These are phyloP conservation scores for Pythium brassicae DNA, from an alignment of 352 stramenopile species.

Conservation along the genomic window DNA sequence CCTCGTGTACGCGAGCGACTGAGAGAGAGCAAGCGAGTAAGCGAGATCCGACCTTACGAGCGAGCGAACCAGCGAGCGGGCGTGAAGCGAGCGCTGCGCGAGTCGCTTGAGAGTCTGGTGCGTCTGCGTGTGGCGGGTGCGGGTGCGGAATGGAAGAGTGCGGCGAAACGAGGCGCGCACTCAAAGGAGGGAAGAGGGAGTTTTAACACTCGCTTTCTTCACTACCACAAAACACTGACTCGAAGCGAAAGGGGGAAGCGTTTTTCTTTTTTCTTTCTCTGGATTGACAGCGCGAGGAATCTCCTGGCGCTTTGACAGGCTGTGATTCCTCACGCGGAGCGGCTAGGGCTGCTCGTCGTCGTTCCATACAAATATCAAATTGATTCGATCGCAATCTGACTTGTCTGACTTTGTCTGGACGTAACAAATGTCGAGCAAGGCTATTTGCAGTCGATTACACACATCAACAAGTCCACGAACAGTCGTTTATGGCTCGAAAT, in stretches of 20 bases:
- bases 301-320: not conserved
- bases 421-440: too few species aligned
- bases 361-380: not conserved
- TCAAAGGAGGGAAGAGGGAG: not conserved
- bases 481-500: too few species aligned
- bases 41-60: too few species aligned
- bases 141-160: conserved; percentile 3
- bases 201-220: not conserved
- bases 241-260: not conserved
- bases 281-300: not conserved
- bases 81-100: too few species aligned
- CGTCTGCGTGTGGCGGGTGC: not conserved
- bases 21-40: too few species aligned
- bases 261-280: not conserved
- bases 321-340: not conserved
- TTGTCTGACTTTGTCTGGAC: too few species aligned
- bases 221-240: not conserved
- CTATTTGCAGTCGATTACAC: too few species aligned
- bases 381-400: not conserved
- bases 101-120: not conserved
- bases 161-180: not conserved
- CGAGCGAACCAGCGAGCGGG: too few species aligned
- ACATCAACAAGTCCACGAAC: too few species aligned
- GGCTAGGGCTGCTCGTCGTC: not conserved
- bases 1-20: too few species aligned